Conservation (phyloP, 2,329 filamentous ascomycete genomes). For the Xylaria sp. region DNA sequence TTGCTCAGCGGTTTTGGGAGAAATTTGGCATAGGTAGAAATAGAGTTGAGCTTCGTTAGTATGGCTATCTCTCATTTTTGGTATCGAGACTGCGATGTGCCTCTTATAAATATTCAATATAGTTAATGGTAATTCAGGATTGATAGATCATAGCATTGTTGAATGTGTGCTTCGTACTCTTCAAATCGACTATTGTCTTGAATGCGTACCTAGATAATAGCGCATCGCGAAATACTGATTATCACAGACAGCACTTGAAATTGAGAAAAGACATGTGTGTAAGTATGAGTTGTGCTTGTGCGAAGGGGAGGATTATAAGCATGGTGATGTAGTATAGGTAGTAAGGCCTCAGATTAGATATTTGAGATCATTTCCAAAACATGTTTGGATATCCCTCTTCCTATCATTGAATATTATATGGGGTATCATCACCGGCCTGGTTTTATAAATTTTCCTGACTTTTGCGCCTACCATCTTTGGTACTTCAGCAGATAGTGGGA, state of each 20-base stretch:
- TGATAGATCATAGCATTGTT: neutral
- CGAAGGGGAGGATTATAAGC: neutral
- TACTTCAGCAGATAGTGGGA: neutral
- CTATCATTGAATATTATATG: conserved; percentile 68
- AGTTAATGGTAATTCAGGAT: conserved; percentile 8
- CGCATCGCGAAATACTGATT: neutral
- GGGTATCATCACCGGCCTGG: conserved; percentile 70
- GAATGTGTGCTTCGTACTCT: neutral
- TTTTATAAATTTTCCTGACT: neutral
- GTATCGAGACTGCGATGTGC: neutral
- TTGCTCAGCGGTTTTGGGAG: neutral
- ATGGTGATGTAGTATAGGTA: conserved; percentile 2
- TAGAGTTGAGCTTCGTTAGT: neutral
- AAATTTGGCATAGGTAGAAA: neutral
- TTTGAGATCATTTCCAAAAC: conserved; percentile 68
- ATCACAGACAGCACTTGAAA: neutral
- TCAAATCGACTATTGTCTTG: neutral
- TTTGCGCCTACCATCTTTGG: neutral
- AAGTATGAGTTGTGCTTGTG: neutral
- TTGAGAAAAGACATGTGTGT: neutral
- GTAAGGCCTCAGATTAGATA: conserved; percentile 68
- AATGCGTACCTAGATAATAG: neutral
- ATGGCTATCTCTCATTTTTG: neutral
- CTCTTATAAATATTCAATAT: conserved; percentile 15
- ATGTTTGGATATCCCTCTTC: conserved; percentile 71